A percentile compares a stretch with the other conserved stretches of the same genome.
These are phyloP conservation scores for Pseudocercospora pini-densiflorae DNA, from an alignment of 2,329 filamentous ascomycete species.

Conservation along the genomic window DNA sequence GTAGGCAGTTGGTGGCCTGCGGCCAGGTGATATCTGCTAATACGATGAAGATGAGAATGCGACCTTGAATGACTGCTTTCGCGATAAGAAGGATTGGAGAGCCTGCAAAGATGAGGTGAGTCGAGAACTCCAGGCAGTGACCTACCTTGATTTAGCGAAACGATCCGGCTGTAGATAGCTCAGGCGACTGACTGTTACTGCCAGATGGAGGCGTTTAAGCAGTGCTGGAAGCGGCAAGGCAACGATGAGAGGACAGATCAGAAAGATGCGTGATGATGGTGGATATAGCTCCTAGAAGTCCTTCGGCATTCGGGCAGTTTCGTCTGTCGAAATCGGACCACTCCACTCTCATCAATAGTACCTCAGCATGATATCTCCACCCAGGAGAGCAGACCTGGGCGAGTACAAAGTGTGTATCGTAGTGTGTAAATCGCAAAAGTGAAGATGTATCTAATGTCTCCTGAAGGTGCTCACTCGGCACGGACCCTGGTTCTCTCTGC, in stretches of 20 bases:
- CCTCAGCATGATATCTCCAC: background rate
- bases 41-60: conserved; percentile 73
- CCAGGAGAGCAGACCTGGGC: background rate
- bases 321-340: background rate
- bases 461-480: background rate
- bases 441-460: background rate
- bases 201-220: conserved; percentile 86
- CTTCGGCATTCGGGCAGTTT: background rate
- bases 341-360: background rate
- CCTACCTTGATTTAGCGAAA: conserved; percentile 15
- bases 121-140: conserved; percentile 22
- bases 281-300: background rate
- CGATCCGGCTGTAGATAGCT: background rate
- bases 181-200: conserved; percentile 19
- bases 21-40: conserved; percentile 6
- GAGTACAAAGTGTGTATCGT: background rate
- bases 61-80: conserved; percentile 94
- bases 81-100: conserved; percentile 94
- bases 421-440: background rate
- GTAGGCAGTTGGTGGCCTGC: conserved; percentile 53
- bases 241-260: conserved; percentile 82
- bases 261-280: conserved; percentile 65
- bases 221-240: conserved; percentile 89
- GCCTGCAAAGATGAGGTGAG: conserved; percentile 84
- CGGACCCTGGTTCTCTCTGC: background rate